Base-by-base conservation (phyloP, 2,329 filamentous ascomycete species). In the Lachnellula arida region DNA sequence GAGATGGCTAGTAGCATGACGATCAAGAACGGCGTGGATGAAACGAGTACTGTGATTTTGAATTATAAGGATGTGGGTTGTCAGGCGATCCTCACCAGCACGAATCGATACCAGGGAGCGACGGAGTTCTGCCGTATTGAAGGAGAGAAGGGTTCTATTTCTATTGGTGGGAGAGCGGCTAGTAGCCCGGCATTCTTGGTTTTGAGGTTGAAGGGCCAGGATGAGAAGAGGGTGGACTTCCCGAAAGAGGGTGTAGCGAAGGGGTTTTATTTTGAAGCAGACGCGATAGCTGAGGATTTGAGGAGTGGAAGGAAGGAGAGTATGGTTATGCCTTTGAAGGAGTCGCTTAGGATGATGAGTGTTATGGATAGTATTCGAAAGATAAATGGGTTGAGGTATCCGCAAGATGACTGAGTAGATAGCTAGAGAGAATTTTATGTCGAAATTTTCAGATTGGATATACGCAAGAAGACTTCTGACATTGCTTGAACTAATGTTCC, bases 231-330 rank as follows among this genome's bases (percentile, higher is more conserved):
- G 12, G 54, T 60, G 39, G 58, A 63, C 25, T 49, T 67, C 42
- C 63, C 64, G 7, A 71, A 78, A 51, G 79, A 81, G 59, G 82
- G 81, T 7, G 17, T 42, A 1, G 39, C 15, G 0, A 77, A 80
- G 48, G 84, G 83, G 0, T 86, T 86, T 81, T 85, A 81, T 68
- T 87, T 79, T 79, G 83, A 87, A 67, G 84, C 84, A 2, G 84
- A 86, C 66, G 84, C 85, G 70, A 81, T 78, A 53, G 84, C 81
- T 11, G 75, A 78, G 48, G 82, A 81, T 55, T 63, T 87, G 35
- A 71, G 78, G 52, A 82, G 84, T 66, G 81, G 82, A 4, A 77
- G 79, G 64, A 74, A 81, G 57, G 81, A 87, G 68, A 82, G 82
- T 56, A 75, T 78, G 58, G 72, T 73, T 12, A 71, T 86, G 69